Conservation (phyloP, 768 basidiomycete genomes). For the Agrocybe praecox region DNA sequence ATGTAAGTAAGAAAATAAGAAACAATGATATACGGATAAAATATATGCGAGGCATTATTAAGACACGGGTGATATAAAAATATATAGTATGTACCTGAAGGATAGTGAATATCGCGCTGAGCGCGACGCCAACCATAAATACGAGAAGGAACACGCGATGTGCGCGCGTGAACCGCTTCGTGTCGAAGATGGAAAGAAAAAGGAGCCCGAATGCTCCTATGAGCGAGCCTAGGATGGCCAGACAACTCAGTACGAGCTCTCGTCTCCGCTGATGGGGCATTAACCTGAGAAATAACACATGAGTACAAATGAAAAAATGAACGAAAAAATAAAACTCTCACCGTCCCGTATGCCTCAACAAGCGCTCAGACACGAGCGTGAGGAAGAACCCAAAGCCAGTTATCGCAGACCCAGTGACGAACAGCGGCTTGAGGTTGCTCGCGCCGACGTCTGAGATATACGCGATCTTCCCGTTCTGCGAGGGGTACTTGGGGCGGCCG, state of each 20-base stretch:
- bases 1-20: background rate
- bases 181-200: slow-evolving; percentile 74
- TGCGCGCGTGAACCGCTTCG: slow-evolving; percentile 46
- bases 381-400: slow-evolving; percentile 66
- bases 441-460: slow-evolving; percentile 85
- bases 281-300: slow-evolving; percentile 40
- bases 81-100: slow-evolving; percentile 56
- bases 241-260: slow-evolving; percentile 53
- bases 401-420: slow-evolving; percentile 64
- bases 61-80: too few relatives aligned
- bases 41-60: too few relatives aligned
- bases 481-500: slow-evolving; percentile 61
- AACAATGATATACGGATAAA: background rate
- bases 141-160: slow-evolving; percentile 69
- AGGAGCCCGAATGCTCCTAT: slow-evolving; percentile 69
- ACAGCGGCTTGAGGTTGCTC: slow-evolving; percentile 72
- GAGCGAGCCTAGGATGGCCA: slow-evolving; percentile 64
- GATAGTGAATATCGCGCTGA: slow-evolving; percentile 77
- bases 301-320: background rate
- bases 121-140: slow-evolving; percentile 71
- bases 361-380: slow-evolving; percentile 61
- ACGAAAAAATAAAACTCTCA: slow-evolving; percentile 22
- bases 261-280: slow-evolving; percentile 56
- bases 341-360: slow-evolving; percentile 67
- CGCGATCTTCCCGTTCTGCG: slow-evolving; percentile 58